A percentile compares a stretch with the other conserved stretches of the same genome.
Evolutionary conservation across 192 early-diverging fungal genomes (phyloP).

Genomic region (Umbelopsis sp.): DNA sequence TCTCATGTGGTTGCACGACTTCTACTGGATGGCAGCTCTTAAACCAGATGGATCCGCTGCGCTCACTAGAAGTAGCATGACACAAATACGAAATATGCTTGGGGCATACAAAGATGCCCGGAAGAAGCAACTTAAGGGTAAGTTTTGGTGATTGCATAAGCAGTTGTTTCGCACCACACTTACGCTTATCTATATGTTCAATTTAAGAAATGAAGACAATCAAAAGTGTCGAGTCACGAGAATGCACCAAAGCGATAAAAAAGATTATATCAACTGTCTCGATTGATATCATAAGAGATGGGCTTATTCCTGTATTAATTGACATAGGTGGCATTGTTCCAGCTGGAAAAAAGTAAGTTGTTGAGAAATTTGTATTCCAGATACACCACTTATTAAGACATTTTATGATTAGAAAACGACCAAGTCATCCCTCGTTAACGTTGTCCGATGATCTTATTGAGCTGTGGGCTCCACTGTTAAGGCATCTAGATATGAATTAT

Average conservation of each 20-base stretch:
- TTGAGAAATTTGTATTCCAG: background rate
- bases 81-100: constrained; percentile 31
- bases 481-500: constrained; percentile 42
- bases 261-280: constrained; percentile 44
- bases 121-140: constrained; percentile 34
- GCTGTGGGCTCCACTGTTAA: constrained; percentile 48
- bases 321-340: constrained; percentile 62
- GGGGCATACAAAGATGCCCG: constrained; percentile 32
- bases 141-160: too few species aligned
- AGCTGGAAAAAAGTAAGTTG: constrained; percentile 53
- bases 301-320: constrained; percentile 55
- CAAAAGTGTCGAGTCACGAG: constrained; percentile 19
- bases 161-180: too few species aligned
- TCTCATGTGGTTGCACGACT: constrained; percentile 55
- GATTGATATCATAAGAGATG: constrained; percentile 45
- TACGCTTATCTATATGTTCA: background rate
- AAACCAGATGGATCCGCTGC: constrained; percentile 30
- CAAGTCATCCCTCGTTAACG: constrained; percentile 35
- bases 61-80: constrained; percentile 35
- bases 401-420: constrained; percentile 34
- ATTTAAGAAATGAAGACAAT: constrained; percentile 25
- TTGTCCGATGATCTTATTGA: constrained; percentile 43
- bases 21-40: constrained; percentile 52
- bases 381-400: background rate
- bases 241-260: constrained; percentile 30